Conservation (phyloP, 2,329 filamentous ascomycete genomes). For the Aphanocladium album region DNA sequence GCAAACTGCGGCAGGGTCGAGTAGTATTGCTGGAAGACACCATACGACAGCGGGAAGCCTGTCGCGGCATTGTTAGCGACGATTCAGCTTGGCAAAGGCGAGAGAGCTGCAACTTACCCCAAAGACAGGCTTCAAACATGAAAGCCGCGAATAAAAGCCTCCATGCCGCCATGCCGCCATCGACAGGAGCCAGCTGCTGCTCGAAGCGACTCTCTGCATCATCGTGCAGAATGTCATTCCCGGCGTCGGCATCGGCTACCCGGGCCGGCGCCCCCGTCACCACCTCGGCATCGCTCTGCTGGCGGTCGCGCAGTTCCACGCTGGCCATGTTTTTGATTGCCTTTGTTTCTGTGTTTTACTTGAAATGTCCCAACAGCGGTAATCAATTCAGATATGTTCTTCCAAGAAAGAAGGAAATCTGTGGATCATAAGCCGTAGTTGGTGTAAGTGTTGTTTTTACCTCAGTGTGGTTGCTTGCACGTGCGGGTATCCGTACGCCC, state of each 20-base stretch:
- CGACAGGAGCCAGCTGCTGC: conserved; percentile 16
- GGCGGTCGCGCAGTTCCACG: not conserved
- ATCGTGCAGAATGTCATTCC: not conserved
- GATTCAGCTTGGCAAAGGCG: not conserved
- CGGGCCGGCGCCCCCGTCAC: not conserved
- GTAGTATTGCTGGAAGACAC: conserved; percentile 26
- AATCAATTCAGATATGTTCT: too few species aligned
- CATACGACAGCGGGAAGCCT: conserved; percentile 25
- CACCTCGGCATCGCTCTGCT: not conserved
- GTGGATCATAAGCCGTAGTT: too few species aligned
- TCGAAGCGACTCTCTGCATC: not conserved
- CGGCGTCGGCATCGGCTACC: not conserved
- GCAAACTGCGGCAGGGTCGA: conserved; percentile 22
- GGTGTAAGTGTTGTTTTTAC: too few species aligned
- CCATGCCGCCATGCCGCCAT: conserved; percentile 22
- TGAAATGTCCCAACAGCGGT: too few species aligned
- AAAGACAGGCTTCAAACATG: conserved; percentile 21
- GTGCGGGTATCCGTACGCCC: too few species aligned
- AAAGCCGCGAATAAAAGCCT: conserved; percentile 19
- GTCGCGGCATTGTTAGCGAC: too few species aligned
- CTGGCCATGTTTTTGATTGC: not conserved
- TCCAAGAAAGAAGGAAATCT: too few species aligned
- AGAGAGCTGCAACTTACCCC: conserved; percentile 14
- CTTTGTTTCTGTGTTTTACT: not conserved
- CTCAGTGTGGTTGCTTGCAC: too few species aligned